Base-by-base conservation (phyloP, 1,284 basidiomycete species). In the Taiwanofungus camphoratus region DNA sequence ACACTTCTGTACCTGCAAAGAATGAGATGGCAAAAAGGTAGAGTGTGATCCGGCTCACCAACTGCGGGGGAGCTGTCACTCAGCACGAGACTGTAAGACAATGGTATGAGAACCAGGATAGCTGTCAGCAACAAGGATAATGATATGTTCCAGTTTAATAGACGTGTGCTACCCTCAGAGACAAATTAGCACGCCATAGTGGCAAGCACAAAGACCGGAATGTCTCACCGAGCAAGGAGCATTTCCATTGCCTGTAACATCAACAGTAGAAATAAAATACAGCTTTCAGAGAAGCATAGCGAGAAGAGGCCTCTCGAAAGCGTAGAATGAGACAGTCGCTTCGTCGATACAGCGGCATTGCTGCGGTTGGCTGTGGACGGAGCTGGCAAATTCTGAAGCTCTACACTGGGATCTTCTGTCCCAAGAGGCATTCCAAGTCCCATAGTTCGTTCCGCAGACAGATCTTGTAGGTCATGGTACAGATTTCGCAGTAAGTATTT, bases 261-360 rank as follows among this genome's bases (percentile, higher is more conserved):
- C 7, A 88, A 63, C 45, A 88, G 64, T 12, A 76, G 50, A 53
- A 87, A 87, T 45, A 88, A 63, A 48, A 74, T 72, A 48, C 76
- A 81, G 42, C 77, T 76, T 58, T 87, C 85, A 3, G 79, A 73
- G 55, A 87, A 84, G 52, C 77, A 82, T 22, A 76, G 58, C 0
- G 82, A 73, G 53, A 87, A 87, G 3, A 77, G 58, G 1, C 65
- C 64, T 35, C 77, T 67, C 1, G 83, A 69, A 2, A 84, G 59
- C 2, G 60, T 59, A 0, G 79, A 76, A 50, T 84, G 79, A 37
- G 76, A 62, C 13, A 68, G 61, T 11, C 61, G 52, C 9, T 58
- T 56, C 51, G 48, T 51, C 46, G 50, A 13, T 46, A 34, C 11
- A 15, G 30, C 47, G 16, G n/a, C n/a, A 60, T 50, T 46, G 56